Percentiles rank a stretch among this genome's conserved stretches.
Evolutionary conservation across 495 filamentous ascomycete species (phyloP).

Genomic region (Platismatia glauca): DNA sequence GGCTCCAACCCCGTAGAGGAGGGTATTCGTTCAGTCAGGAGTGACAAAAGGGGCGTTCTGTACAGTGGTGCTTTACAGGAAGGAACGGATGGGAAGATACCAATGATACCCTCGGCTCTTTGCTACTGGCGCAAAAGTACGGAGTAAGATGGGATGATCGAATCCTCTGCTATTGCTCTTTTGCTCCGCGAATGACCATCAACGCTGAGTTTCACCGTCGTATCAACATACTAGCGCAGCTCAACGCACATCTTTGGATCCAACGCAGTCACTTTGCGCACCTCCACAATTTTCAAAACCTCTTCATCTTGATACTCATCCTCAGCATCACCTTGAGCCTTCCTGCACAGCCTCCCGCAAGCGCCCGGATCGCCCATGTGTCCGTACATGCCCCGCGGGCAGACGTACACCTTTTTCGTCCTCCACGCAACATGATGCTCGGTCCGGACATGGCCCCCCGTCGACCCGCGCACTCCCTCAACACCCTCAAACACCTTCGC

Average conservation of each 20-base stretch:
- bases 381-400: neutral
- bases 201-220: neutral
- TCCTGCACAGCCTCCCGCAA: conserved; percentile 24
- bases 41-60: neutral
- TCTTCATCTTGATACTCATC: conserved; percentile 19
- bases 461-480: neutral
- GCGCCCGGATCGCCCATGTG: conserved; percentile 14
- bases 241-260: conserved; percentile 2
- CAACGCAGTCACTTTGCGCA: conserved; percentile 11
- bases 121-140: neutral
- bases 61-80: too few species aligned
- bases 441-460: neutral
- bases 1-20: neutral
- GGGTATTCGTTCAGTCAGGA: too few species aligned
- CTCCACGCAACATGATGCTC: neutral
- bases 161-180: neutral
- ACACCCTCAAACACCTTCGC: neutral
- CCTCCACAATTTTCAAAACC: conserved; percentile 17
- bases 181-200: neutral
- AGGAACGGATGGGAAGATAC: neutral
- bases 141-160: neutral
- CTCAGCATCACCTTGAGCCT: conserved; percentile 9
- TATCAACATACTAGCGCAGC: neutral
- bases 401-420: neutral
- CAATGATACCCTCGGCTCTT: neutral